Conservation (phyloP, 805 yeast species). For the Myxozyma lipomycoides region DNA sequence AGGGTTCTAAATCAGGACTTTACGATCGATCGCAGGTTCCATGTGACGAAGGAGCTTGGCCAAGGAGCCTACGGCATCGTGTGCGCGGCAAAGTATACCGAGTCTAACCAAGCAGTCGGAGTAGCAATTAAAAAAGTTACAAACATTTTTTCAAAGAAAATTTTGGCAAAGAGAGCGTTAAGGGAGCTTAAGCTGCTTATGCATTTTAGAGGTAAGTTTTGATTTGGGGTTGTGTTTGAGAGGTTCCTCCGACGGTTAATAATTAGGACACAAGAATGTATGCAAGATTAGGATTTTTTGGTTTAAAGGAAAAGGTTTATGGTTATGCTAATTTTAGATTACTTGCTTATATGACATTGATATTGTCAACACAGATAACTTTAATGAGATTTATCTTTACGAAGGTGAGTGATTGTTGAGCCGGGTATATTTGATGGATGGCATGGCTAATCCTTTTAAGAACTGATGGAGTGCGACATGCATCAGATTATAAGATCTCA, state of each 20-base stretch:
- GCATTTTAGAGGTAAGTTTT: constrained; percentile 61
- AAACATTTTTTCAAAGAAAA: constrained; percentile 85
- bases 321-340: constrained; percentile 40
- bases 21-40: constrained; percentile 82
- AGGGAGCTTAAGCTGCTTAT: constrained; percentile 85
- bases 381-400: constrained; percentile 87
- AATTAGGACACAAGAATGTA: constrained; percentile 71
- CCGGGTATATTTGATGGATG: not conserved
- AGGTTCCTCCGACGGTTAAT: no score
- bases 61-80: constrained; percentile 98
- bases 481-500: constrained; percentile 94
- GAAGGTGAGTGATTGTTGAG: constrained; percentile 47
- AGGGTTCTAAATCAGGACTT: constrained; percentile 87
- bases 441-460: no score
- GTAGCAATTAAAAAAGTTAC: constrained; percentile 97
- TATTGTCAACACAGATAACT: constrained; percentile 70
- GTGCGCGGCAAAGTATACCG: constrained; percentile 76
- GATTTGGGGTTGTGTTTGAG: no score
- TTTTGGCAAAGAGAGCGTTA: constrained; percentile 84
- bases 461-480: constrained; percentile 97
- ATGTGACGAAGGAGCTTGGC: constrained; percentile 87
- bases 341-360: constrained; percentile 94
- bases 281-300: no score
- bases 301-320: no score
- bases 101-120: constrained; percentile 35